Conservation (phyloP, 2,329 filamentous ascomycete genomes). For the Aspergillus pseudotamarii region DNA sequence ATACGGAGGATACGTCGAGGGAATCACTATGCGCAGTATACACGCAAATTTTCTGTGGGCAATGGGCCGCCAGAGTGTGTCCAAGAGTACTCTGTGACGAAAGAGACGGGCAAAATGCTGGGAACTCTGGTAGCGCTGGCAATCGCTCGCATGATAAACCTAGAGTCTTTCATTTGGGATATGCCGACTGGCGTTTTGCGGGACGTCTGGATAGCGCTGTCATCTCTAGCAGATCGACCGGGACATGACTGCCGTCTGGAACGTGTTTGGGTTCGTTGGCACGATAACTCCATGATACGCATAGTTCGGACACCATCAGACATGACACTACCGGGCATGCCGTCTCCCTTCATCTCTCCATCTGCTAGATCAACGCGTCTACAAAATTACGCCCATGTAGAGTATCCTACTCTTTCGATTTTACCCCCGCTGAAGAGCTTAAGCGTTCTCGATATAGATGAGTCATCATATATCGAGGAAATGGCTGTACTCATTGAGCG, state of each 20-base stretch:
- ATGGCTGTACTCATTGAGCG: conserved; percentile 76
- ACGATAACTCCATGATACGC: conserved; percentile 63
- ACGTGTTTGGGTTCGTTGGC: conserved; percentile 79
- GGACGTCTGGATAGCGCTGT: conserved; percentile 78
- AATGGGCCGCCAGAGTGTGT: conserved; percentile 80
- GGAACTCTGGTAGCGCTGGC: conserved; percentile 78
- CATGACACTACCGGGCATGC: conserved; percentile 19
- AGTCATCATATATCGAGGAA: conserved; percentile 80
- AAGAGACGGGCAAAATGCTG: conserved; percentile 87
- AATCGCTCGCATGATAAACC: conserved; percentile 77
- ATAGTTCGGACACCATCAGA: conserved; percentile 19
- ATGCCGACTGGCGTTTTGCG: conserved; percentile 84
- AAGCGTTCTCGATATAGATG: conserved; percentile 79
- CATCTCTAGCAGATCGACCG: conserved; percentile 67
- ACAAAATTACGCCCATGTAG: conserved; percentile 63
- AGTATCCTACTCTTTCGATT: conserved; percentile 79
- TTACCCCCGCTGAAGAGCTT: conserved; percentile 74
- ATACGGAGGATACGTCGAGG: conserved; percentile 53
- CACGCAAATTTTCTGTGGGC: conserved; percentile 80
- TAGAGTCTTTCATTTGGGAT: conserved; percentile 84
- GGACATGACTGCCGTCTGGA: conserved; percentile 68
- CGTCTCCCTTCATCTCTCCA: conserved; percentile 19
- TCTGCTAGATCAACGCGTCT: conserved; percentile 39
- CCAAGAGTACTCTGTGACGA: conserved; percentile 77
- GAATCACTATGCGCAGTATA: conserved; percentile 78